Evolutionary conservation across 768 basidiomycete species (phyloP), one percentile per base, ranked within the genome.

Genomic region (Termitomyces sp.): DNA sequence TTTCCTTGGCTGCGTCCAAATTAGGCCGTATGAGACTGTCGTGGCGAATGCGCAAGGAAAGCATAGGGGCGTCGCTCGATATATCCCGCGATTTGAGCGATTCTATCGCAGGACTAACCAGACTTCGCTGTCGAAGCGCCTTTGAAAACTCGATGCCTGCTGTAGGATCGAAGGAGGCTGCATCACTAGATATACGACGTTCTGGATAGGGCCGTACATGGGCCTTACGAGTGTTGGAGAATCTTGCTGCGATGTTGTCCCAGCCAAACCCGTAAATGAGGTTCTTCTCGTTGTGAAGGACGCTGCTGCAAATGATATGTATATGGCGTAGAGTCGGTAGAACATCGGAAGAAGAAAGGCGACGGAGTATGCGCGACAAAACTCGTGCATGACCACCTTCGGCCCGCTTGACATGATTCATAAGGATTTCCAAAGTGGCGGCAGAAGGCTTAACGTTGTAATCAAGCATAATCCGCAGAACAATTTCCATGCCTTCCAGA

Each of bases 1-100:
- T 71, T 12, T 77, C 76, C 56, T 81, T 73, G 7, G 89, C 86
- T 4, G 79, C 71, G 44, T 78, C 74, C 60, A 83, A 70, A 65
- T 90, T 82, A 45, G 76, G 68, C 59, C 80, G 79, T 49, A 83
- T 70, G 20, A 85, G 76, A 8, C 81, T 84, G 62, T 90, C 86
- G 50, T 85, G 82, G 62, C 80, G 76, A 59, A 94, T 84, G 48
- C 88, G 85, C 64, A 90, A 73, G 8, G 82, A 84, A 55, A 86
- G 73, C 56, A 85, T 83, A 33, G 81, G 78, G 38, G 78, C 74
- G 68, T 92, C 88, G 61, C 81, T 81, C 65, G 78, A 79, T 51
- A 88, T 72, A 33, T 76, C 74, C 45, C 84, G 81, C 16, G 70
- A 73, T 33, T 70, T 66, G 39, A 91, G 71, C 7, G 83, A 81